Evolutionary conservation across 805 yeast species (phyloP), one percentile per base, ranked within the genome.

Genomic region (Cyberlindnera saturnus): DNA sequence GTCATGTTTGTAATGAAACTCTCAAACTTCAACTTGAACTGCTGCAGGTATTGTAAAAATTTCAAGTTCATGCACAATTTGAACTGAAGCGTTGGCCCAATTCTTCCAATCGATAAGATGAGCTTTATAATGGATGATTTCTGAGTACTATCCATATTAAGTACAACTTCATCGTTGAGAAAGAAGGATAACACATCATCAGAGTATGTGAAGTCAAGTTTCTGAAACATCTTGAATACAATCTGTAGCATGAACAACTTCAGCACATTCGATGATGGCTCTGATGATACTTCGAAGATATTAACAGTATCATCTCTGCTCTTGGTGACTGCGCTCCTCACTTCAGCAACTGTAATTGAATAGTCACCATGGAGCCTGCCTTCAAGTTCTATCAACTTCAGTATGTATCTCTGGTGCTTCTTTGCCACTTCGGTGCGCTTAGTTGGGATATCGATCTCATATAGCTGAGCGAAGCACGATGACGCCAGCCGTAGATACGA

Each of bases 341-440:
- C 36, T 42, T 49, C 47, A 10, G 18, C 35, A 30, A 49, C 9
- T 11, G 44, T 6, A 11, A 18, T 4, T 4, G 38, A 15, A 38
- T 35, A 49, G 36, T 49, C 49, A 1, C 44, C 23, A 5, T 41
- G 34, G 3, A 50, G 32, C 6, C 33, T 8, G 9, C 39, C 32
- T 19, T 57, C 62, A 5, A 58, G 37, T 13, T 57, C 61, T 10
- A 58, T 44, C 19, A 56, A 42, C 35, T 44, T 52, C 30, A 56
- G 38, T 9, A 57, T 52, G 35, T 43, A 56, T 3, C 30, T 33
- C 31, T 55, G 55, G 40, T 56, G 60, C 34, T 40, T 51, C 38
- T 50, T 57, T 0, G 32, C 15, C 2, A 55, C 17, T 8, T 44
- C 51, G 3, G 17, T 19, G 10, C 28, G 39, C 35, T 40, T 42